Evolutionary conservation across 805 yeast species (phyloP), one percentile per base, ranked within the genome.

Genomic region (Saturnispora saitoi): DNA sequence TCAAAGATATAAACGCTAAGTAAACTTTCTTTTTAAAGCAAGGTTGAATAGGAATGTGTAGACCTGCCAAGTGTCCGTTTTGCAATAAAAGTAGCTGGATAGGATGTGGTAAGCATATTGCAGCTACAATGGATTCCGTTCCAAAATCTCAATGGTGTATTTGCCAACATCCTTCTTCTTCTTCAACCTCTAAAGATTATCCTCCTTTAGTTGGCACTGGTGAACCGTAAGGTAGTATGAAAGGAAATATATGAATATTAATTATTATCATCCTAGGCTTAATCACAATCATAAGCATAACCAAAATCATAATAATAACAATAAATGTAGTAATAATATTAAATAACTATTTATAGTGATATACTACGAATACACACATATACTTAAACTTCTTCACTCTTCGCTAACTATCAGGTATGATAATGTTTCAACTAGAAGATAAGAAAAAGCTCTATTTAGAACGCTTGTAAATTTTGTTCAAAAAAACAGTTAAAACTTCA

Each of bases 391-490:
- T 9, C 9, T 17, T 14, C 28, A 24, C 8, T 1, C 5, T 24
- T 24, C 28, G 28, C 28, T 9, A 2, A 6, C 28, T 9, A 24
- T 24, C 3, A 24, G 8, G 5, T 6, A 24, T 9, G 8, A 6
- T 24, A 24, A 6, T 24, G 8, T 24, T 24, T 24, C 28, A 24
- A 6, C 9, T 9, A 9, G 5, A 24, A 24, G 28, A 24, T 6
- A 24, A 24, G 8, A 6, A 24, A 3, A 24, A 24, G 8, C 28
- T 24, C 32, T 78, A 91, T 72, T 91, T 93, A 54, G 82, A 77
- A 68, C 99, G 86, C 73, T 89, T 90, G 81, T 93, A 93, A 60
- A 93, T 86, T 71, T 93, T 93, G 66, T 79, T 75, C 61, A 93
- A 78, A 74, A 93, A 93, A 4, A 80, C 80, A 28, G 86, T 76